A percentile compares a stretch with the other conserved stretches of the same genome.
Conservation (phyloP, 225 moss, liverwort and hornwort species). For the Anthoceros angustus region DNA sequence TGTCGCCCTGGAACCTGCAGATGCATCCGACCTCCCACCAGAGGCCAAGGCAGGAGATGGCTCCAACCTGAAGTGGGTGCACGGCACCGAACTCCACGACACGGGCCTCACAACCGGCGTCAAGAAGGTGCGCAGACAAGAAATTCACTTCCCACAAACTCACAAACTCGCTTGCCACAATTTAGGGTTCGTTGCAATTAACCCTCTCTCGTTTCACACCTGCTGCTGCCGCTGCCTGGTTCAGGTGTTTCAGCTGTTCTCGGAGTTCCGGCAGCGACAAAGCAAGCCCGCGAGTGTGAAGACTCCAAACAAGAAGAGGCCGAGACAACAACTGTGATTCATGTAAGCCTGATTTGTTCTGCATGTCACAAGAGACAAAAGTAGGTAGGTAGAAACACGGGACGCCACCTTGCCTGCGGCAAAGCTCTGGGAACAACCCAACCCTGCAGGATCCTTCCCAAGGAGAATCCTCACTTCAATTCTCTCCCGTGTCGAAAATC, state of each 20-base stretch:
- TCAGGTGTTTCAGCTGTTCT: not conserved
- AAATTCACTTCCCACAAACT: not conserved
- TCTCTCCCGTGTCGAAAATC: too few species aligned
- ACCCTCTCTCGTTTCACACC: not conserved
- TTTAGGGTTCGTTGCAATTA: not conserved
- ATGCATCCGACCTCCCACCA: constrained; percentile 12
- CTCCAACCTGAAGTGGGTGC: constrained; percentile 53
- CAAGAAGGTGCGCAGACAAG: constrained; percentile 34
- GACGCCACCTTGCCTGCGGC: too few species aligned
- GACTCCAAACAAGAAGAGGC: too few species aligned
- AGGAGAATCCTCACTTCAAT: too few species aligned
- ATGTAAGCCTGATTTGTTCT: too few species aligned
- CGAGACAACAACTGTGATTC: too few species aligned
- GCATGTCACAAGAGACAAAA: too few species aligned
- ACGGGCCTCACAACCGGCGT: constrained; percentile 83
- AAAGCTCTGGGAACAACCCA: too few species aligned
- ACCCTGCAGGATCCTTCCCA: too few species aligned
- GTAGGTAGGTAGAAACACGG: too few species aligned
- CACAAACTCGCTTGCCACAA: not conserved
- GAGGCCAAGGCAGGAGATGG: constrained; percentile 9
- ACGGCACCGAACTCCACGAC: constrained; percentile 20
- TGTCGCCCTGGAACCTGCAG: constrained; percentile 16
- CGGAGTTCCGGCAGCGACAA: not conserved
- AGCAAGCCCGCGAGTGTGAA: too few species aligned
- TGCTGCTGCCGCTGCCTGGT: not conserved